These are phyloP conservation scores for Bothriochloa decipiens DNA, from an alignment of 176 grass and related monocot species.

Conservation along the genomic window DNA sequence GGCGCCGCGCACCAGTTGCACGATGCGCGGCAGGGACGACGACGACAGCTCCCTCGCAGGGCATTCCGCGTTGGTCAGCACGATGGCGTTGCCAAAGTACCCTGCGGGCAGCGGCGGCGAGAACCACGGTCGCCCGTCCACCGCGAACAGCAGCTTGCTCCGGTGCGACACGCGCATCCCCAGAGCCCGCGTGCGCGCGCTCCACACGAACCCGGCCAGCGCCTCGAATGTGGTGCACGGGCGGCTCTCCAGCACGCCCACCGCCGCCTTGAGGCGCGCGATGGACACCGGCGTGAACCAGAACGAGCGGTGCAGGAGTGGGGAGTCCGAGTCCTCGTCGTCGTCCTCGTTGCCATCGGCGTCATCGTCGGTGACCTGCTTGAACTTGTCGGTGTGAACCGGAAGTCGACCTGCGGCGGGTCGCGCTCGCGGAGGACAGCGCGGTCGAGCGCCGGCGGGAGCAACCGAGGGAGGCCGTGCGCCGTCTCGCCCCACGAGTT, in stretches of 20 bases:
- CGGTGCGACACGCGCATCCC: conserved; percentile 14
- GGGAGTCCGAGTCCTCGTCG: conserved; percentile 5
- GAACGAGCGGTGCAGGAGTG: conserved; percentile 66
- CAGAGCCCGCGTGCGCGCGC: conserved; percentile 60
- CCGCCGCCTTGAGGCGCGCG: conserved; percentile 49
- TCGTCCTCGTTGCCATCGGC: neutral
- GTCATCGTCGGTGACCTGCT: conserved; percentile 44
- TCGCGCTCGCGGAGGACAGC: conserved; percentile 55
- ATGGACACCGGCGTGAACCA: conserved; percentile 55
- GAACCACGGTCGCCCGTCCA: conserved; percentile 64
- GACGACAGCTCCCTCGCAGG: conserved; percentile 54
- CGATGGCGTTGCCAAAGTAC: conserved; percentile 81
- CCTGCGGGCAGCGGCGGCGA: conserved; percentile 58
- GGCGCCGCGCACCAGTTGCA: conserved; percentile 56
- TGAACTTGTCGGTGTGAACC: conserved; percentile 73
- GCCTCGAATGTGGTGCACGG: conserved; percentile 67
- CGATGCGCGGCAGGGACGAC: conserved; percentile 22
- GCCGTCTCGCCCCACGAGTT: conserved; percentile 86
- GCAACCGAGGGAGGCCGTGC: conserved; percentile 36
- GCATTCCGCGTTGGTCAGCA: conserved; percentile 63
- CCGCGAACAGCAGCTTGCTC: too few species aligned
- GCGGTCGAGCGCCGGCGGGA: conserved; percentile 58
- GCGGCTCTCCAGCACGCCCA: conserved; percentile 13
- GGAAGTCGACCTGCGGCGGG: conserved; percentile 53
- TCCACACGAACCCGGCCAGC: conserved; percentile 69